Conservation (phyloP, 108 stramenopile species). For the Fragilaria radians region DNA sequence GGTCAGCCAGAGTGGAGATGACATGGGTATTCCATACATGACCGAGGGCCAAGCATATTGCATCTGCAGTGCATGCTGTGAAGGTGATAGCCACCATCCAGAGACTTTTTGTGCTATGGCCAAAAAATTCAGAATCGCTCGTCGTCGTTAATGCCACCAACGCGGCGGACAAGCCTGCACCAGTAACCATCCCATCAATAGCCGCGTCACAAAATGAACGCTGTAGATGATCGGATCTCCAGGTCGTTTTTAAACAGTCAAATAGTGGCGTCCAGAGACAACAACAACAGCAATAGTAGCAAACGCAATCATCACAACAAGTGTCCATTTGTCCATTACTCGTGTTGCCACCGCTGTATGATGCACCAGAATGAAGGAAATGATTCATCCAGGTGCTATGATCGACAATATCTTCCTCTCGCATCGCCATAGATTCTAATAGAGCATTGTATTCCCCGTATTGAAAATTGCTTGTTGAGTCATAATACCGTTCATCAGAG, state of each 20-base stretch:
- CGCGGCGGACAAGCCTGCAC: constrained; percentile 54
- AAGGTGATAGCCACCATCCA: constrained; percentile 43
- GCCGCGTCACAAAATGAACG: constrained; percentile 72
- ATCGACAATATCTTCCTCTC: not conserved
- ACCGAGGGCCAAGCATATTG: constrained; percentile 70
- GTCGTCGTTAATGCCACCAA: constrained; percentile 14
- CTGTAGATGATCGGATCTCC: constrained; percentile 23
- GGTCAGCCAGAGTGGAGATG: constrained; percentile 21
- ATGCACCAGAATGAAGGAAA: not conserved
- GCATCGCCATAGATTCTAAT: not conserved
- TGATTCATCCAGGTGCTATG: not conserved
- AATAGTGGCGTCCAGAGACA: not conserved
- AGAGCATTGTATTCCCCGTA: not conserved
- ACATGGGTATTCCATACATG: constrained; percentile 69
- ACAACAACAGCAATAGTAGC: too few relatives aligned
- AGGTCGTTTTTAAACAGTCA: not conserved
- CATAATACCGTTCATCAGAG: too few relatives aligned
- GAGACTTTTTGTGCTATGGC: not conserved
- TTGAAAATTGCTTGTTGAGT: not conserved
- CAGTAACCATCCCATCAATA: constrained; percentile 74
- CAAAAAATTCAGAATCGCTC: not conserved
- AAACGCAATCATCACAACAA: too few relatives aligned
- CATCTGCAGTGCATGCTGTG: constrained; percentile 57
- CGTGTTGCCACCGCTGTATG: not conserved
- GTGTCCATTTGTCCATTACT: not conserved